Evolutionary conservation across 2,329 filamentous ascomycete species (phyloP), one percentile per base, ranked within the genome.

Genomic region (Diaporthe aspalathi): DNA sequence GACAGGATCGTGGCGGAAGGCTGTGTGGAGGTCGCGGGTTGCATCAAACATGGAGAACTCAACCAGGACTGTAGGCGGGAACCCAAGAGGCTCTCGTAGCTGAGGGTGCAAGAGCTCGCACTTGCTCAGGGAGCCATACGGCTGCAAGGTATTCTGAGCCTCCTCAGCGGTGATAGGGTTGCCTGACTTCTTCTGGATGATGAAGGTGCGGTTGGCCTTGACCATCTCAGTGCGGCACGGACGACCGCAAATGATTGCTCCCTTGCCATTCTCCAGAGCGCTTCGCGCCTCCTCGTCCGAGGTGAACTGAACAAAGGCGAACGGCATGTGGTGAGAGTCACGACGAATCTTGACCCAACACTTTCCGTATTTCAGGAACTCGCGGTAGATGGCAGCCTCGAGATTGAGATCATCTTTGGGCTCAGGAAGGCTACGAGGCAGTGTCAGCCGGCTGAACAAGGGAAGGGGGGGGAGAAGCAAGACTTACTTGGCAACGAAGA

Each of bases 401-500:
- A 92, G 83, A n/a, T 80, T 81, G 11, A 80, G 76, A 73, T 91
- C 88, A 12, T 83, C 82, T 68, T 84, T 80, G 1, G 80, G 77
- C 74, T 88, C 84, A 0, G 87, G 82, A 2, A 91, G 82, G 70
- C 89, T 91, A 43, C 60, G 8, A 91, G 43, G 6, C 57, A 16
- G 38, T 6, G 62, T 78, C 71, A 76, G 75, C 67, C 14, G 24
- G 38, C 50, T 17, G 29, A 49, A 24, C 43, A 38, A 16, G 35
- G 27, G 11, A 16, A 52, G 20, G 20, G 45, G 62, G 43, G n/a
- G 12, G 29, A 32, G 16, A 27, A 29, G 4, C 16, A 20, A 14
- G 8, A 83, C 87, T 83, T 84, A 91, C 90, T 92, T 92, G 40
- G 90, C 90, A 47, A 91, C 89, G 75, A 92, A 92, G 45, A 91